Percentiles rank a stretch among this genome's conserved stretches.
Evolutionary conservation across 1,139 yeast genomes (phyloP).

Genomic region (Kurtzmaniella quercitrusa): DNA sequence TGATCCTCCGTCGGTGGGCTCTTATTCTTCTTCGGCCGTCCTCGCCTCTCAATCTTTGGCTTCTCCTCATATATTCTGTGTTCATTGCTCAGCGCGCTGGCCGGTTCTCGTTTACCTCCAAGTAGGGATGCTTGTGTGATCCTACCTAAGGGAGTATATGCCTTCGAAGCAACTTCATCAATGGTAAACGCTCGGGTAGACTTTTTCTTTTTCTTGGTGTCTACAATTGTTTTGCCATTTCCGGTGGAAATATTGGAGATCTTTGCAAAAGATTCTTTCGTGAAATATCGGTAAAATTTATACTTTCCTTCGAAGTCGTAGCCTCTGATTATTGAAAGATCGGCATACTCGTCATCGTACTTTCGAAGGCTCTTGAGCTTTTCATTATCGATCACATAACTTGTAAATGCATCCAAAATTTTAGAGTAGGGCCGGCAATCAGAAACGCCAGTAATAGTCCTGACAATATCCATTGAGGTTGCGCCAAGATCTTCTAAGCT

Average conservation of each 20-base stretch:
- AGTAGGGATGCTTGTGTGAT: slow-evolving; percentile 20
- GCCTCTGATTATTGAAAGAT: slow-evolving; percentile 48
- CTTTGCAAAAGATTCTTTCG: slow-evolving; percentile 15
- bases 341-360: slow-evolving; percentile 19
- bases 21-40: slow-evolving; percentile 7
- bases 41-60: slow-evolving; percentile 6
- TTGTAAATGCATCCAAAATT: slow-evolving; percentile 44
- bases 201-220: neutral
- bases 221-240: slow-evolving; percentile 9
- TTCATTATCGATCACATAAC: slow-evolving; percentile 23
- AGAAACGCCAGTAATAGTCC: slow-evolving; percentile 48
- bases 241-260: slow-evolving; percentile 2
- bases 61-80: slow-evolving; percentile 3
- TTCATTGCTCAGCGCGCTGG: slow-evolving; percentile 6
- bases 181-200: slow-evolving; percentile 8
- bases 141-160: slow-evolving; percentile 21
- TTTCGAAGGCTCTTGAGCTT: slow-evolving; percentile 19
- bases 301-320: slow-evolving; percentile 71
- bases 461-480: slow-evolving; percentile 51
- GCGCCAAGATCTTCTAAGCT: slow-evolving; percentile 43
- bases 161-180: slow-evolving; percentile 19
- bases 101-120: slow-evolving; percentile 7
- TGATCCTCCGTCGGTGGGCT: neutral
- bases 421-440: slow-evolving; percentile 49
- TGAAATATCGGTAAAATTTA: slow-evolving; percentile 67